phyloP scores from a whole-genome alignment of 768 basidiomycete species.

The Lepiota brunneoincarnata region DNA sequence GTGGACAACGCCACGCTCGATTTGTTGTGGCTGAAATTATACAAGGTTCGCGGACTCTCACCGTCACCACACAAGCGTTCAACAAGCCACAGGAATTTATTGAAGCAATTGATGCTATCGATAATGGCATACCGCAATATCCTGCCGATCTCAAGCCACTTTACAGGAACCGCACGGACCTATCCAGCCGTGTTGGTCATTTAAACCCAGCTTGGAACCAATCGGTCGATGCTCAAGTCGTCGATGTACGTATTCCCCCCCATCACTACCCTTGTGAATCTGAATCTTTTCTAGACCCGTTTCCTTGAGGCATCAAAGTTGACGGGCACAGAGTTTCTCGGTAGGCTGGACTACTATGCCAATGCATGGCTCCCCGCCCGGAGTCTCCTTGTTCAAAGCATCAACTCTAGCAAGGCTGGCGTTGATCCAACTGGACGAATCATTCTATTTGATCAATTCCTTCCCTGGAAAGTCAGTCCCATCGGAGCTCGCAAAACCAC shows the following conservation, averaged over 20 bases:
- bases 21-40: conserved; percentile 84
- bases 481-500: neutral
- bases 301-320: conserved; percentile 81
- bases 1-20: conserved; percentile 62
- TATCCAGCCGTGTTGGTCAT: conserved; percentile 77
- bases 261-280: neutral
- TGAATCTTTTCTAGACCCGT: conserved; percentile 43
- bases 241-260: conserved; percentile 59
- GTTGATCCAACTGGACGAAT: conserved; percentile 76
- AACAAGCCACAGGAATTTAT: conserved; percentile 69
- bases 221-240: conserved; percentile 51
- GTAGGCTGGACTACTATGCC: conserved; percentile 75
- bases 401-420: conserved; percentile 50
- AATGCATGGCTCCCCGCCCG: conserved; percentile 93
- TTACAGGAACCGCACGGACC: conserved; percentile 79
- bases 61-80: neutral
- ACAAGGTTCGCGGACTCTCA: conserved; percentile 50
- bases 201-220: conserved; percentile 96
- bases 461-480: conserved; percentile 79
- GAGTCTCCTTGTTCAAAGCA: conserved; percentile 63
- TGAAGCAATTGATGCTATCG: conserved; percentile 91
- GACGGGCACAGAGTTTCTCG: conserved; percentile 83
- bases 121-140: conserved; percentile 92
- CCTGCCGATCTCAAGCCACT: conserved; percentile 57
- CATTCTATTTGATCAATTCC: conserved; percentile 74